A percentile compares a stretch with the other conserved stretches of the same genome.
These are phyloP conservation scores for Glycine soja DNA, from an alignment of 306 rosid species.

Conservation along the genomic window DNA sequence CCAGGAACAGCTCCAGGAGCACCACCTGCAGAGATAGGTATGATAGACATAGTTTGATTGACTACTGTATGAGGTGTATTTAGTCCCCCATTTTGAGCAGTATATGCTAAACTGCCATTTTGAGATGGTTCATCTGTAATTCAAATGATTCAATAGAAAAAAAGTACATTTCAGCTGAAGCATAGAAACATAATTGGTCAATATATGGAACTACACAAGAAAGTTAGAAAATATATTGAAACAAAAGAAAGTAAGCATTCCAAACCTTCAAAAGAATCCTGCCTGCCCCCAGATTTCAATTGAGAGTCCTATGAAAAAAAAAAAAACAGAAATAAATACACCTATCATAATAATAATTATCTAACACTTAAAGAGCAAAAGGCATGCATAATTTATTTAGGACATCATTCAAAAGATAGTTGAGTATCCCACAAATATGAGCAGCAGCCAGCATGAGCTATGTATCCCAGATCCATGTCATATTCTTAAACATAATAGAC, in stretches of 20 bases:
- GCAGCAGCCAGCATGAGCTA: not conserved
- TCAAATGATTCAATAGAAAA: constrained; percentile 43
- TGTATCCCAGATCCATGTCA: not conserved
- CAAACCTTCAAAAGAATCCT: constrained; percentile 90
- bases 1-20: constrained; percentile 80
- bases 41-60: constrained; percentile 71
- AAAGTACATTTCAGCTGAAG: constrained; percentile 22
- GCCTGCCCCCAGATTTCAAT: constrained; percentile 81
- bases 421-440: not conserved
- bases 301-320: constrained; percentile 73
- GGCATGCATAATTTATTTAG: constrained; percentile 13
- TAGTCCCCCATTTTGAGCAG: constrained; percentile 83
- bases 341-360: constrained; percentile 3
- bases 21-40: constrained; percentile 76
- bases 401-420: constrained; percentile 23
- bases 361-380: constrained; percentile 29
- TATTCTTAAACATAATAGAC: constrained; percentile 26
- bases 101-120: constrained; percentile 76
- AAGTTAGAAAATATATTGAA: constrained; percentile 40
- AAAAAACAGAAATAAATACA: constrained; percentile 39
- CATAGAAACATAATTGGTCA: constrained; percentile 10
- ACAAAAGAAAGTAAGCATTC: constrained; percentile 37
- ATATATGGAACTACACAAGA: constrained; percentile 29
- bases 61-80: constrained; percentile 66
- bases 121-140: constrained; percentile 80